Conservation (phyloP, 2,329 filamentous ascomycete genomes). For the Truncatella angustata region DNA sequence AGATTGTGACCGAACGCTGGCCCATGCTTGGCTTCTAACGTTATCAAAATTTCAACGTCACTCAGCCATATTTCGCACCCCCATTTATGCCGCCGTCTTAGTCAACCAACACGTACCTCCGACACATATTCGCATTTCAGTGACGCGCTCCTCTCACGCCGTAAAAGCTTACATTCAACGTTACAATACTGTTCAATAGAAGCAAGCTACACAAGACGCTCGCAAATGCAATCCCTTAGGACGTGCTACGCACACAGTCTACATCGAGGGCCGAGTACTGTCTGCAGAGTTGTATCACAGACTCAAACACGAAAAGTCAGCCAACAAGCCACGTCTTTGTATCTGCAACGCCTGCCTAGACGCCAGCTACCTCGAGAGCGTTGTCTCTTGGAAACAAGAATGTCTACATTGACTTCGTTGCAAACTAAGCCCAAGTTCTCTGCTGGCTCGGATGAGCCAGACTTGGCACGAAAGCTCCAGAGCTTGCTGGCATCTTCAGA, state of each 20-base stretch:
- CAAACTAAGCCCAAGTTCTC: constrained; percentile 35
- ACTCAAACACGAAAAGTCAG: background rate
- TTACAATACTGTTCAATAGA: too few relatives aligned
- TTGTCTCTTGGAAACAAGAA: background rate
- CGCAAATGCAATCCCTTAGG: background rate
- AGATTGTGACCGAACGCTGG: background rate
- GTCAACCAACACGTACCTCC: too few relatives aligned
- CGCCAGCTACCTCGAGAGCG: background rate
- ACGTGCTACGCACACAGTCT: background rate
- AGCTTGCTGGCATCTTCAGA: constrained; percentile 29
- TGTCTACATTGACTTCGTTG: constrained; percentile 9
- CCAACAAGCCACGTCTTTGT: background rate
- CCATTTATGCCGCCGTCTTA: background rate
- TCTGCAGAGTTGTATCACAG: background rate
- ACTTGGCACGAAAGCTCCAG: constrained; percentile 33
- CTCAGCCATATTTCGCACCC: background rate
- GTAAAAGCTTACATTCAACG: background rate
- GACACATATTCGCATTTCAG: too few relatives aligned
- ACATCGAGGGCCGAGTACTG: background rate
- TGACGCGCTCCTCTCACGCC: too few relatives aligned
- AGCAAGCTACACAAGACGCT: too few relatives aligned
- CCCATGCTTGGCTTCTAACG: background rate
- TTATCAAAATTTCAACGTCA: background rate
- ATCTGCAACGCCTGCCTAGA: background rate
- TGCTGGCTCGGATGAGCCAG: constrained; percentile 40